phyloP scores from a whole-genome alignment of 441 rosid genomes.

The Raphanus hybrid region DNA sequence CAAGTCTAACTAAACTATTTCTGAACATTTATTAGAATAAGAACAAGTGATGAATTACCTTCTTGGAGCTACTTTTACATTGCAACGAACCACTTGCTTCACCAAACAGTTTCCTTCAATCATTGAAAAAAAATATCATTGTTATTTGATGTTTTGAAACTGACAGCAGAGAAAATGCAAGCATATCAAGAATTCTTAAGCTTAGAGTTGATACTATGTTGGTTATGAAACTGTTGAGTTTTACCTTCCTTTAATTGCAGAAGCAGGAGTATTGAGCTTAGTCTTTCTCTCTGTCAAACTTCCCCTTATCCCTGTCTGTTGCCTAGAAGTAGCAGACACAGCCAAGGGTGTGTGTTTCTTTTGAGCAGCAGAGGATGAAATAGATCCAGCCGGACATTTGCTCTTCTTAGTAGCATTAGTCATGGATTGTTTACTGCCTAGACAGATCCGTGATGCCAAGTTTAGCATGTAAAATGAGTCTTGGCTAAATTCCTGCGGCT shows the following conservation, averaged over 20 bases:
- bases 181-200: background rate
- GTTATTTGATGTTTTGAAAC: background rate
- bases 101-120: conserved; percentile 63
- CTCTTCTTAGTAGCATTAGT: conserved; percentile 52
- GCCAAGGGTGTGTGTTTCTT: conserved; percentile 33
- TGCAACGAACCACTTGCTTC: conserved; percentile 45
- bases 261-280: conserved; percentile 42
- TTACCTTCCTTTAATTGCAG: conserved; percentile 56
- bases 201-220: background rate
- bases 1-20: conserved; percentile 5
- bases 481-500: conserved; percentile 70
- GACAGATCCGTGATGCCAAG: conserved; percentile 67
- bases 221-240: background rate
- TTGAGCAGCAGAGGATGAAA: background rate
- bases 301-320: conserved; percentile 42
- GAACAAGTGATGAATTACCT: conserved; percentile 45
- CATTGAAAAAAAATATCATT: conserved; percentile 7
- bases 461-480: conserved; percentile 66
- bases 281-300: conserved; percentile 47
- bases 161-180: background rate
- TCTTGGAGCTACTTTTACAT: conserved; percentile 35
- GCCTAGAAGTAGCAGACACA: conserved; percentile 43
- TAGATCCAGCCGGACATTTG: conserved; percentile 40
- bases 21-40: background rate
- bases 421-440: conserved; percentile 39